Evolutionary conservation across 2,329 filamentous ascomycete genomes (phyloP), one percentile per base, ranked within the genome.

Genomic region (Talaromyces sp.): DNA sequence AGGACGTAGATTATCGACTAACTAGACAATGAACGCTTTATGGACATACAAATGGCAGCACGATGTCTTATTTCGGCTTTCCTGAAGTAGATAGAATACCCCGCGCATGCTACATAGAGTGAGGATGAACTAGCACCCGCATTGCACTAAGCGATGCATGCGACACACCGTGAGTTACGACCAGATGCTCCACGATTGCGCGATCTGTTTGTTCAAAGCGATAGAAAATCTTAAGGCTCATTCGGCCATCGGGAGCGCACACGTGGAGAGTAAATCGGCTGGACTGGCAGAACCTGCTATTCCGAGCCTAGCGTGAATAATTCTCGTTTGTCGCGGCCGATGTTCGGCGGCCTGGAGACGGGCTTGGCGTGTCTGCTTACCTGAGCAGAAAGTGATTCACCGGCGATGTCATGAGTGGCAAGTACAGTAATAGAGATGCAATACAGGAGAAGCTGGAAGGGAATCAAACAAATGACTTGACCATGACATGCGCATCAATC

Each of bases 261-360:
- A 25, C 19, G 45, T 28, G 45, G 28, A n/a, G 43, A 5, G n/a
- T n/a, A n/a, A n/a, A n/a, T n/a, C n/a, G 25, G 11, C 43, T 33
- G 31, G 25, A 2, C 43, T 15, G 48, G 43, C 17, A 51, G 36
- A 36, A 36, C 48, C 48, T 37, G 17, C 48, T 11, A 31, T 5
- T n/a, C 36, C 6, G 11, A 31, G 48, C 2, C 48, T 51, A 51
- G 46, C 46, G 4, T 5, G 33, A 36, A 5, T 19, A 36, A 21
- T 50, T 19, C 46, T 3, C 15, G 25, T 21, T 17, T 5, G 8
- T 17, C 9, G 21, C 48, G 28, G 35, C 48, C 48, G 48, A 39
- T 52, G 17, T 37, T 52, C 48, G 48, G 48, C 46, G 46, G 33
- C 19, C 25, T n/a, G n/a, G n/a, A n/a, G n/a, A n/a, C n/a, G n/a